Conservation (phyloP, 805 yeast species). For the Candida verbasci region DNA sequence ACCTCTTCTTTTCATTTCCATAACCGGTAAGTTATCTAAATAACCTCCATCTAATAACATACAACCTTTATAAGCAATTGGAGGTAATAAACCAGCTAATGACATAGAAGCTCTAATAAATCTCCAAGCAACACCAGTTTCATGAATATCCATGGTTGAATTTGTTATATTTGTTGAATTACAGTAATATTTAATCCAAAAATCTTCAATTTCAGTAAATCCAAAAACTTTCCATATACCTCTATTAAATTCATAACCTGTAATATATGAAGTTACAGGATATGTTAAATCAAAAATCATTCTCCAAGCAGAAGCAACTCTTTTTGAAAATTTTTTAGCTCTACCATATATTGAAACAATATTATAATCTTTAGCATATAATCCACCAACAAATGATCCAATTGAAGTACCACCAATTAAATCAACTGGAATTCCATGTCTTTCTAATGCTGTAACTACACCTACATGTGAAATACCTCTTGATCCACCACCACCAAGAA, state of each 20-base stretch:
- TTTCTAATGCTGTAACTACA: constrained; percentile 84
- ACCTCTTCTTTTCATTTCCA: constrained; percentile 86
- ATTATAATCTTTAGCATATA: constrained; percentile 90
- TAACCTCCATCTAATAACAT: constrained; percentile 97
- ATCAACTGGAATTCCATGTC: constrained; percentile 89
- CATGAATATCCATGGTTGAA: constrained; percentile 91
- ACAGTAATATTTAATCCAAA: constrained; percentile 85
- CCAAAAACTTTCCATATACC: constrained; percentile 98
- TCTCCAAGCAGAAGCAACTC: constrained; percentile 85
- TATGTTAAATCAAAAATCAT: constrained; percentile 79
- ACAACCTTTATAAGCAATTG: constrained; percentile 80
- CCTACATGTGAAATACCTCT: constrained; percentile 93
- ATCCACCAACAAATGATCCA: constrained; percentile 93
- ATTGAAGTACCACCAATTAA: constrained; percentile 95
- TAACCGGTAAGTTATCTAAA: constrained; percentile 87
- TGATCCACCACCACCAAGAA: constrained; percentile 97
- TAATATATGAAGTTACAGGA: constrained; percentile 90
- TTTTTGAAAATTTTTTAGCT: constrained; percentile 77
- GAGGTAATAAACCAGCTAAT: constrained; percentile 88
- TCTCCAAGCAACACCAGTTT: constrained; percentile 92
- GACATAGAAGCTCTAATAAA: constrained; percentile 96
- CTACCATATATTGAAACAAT: constrained; percentile 87
- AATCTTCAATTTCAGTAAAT: constrained; percentile 87
- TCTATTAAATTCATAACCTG: constrained; percentile 95
- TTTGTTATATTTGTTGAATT: constrained; percentile 94